Conservation (phyloP, 768 basidiomycete genomes). For the Cyclocybe cylindracea region DNA sequence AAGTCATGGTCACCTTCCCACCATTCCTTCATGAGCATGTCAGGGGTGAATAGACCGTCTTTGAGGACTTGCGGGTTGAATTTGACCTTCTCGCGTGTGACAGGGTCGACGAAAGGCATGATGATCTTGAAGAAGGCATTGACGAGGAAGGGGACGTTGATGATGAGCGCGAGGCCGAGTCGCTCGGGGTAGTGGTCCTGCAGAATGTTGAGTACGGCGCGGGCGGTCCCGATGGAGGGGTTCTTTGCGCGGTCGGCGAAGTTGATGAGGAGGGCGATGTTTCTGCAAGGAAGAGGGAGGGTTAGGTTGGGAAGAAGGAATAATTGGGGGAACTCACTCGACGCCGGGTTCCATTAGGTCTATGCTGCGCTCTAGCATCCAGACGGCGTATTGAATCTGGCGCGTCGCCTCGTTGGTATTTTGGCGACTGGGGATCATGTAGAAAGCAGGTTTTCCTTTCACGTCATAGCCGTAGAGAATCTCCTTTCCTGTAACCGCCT, state of each 20-base stretch:
- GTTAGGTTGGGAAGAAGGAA: not conserved
- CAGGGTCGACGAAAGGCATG: constrained; percentile 80
- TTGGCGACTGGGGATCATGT: constrained; percentile 70
- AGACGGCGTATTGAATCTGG: constrained; percentile 75
- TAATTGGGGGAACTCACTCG: constrained; percentile 51
- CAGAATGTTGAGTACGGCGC: constrained; percentile 60
- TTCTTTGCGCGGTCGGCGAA: constrained; percentile 73
- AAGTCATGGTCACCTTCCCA: constrained; percentile 74
- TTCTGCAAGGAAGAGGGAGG: constrained; percentile 39
- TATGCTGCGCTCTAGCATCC: constrained; percentile 73
- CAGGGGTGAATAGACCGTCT: constrained; percentile 66
- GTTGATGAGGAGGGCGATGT: constrained; percentile 72
- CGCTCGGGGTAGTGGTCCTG: constrained; percentile 89
- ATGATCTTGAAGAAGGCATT: constrained; percentile 78
- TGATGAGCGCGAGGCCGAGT: constrained; percentile 70
- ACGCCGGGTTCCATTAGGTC: constrained; percentile 83
- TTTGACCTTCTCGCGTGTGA: constrained; percentile 73
- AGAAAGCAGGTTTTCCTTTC: constrained; percentile 63
- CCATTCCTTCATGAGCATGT: constrained; percentile 67
- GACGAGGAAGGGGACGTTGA: constrained; percentile 81
- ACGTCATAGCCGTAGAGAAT: constrained; percentile 77
- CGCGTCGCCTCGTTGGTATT: constrained; percentile 71
- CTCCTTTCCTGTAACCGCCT: constrained; percentile 84
- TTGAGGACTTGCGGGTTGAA: constrained; percentile 71
- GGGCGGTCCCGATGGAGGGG: constrained; percentile 41